Percentiles rank a stretch among this genome's conserved stretches.
These are phyloP conservation scores for Litsea cubeba DNA, from an alignment of 164 flowering plant species.

Conservation along the genomic window DNA sequence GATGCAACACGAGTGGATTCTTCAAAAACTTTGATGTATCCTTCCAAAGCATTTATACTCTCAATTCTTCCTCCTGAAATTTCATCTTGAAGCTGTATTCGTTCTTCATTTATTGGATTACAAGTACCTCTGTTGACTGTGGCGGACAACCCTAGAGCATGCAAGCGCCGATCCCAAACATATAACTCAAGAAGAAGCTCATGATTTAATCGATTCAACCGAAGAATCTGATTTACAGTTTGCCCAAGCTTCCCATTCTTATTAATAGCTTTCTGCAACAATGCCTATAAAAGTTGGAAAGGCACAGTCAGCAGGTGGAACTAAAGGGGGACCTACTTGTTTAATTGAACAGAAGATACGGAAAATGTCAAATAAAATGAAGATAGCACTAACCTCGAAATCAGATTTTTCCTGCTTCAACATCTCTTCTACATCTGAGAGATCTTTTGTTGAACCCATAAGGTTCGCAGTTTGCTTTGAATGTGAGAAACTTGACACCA, in stretches of 20 bases:
- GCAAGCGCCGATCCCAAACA: conserved; percentile 79
- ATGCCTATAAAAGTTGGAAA: conserved; percentile 28
- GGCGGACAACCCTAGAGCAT: conserved; percentile 33
- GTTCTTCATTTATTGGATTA: conserved; percentile 18
- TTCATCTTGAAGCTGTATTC: conserved; percentile 12
- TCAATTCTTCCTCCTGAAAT: conserved; percentile 12
- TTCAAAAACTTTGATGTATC: conserved; percentile 5
- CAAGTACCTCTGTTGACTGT: conserved; percentile 9
- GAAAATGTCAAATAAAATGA: not conserved
- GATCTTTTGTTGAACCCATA: conserved; percentile 30
- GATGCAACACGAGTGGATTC: conserved; percentile 5
- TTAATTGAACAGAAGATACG: not conserved
- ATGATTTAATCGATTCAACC: conserved; percentile 54
- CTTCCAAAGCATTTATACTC: not conserved
- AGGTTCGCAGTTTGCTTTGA: conserved; percentile 20
- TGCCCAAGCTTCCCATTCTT: conserved; percentile 32
- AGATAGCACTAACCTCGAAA: conserved; percentile 62
- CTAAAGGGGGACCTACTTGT: not conserved
- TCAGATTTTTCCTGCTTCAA: conserved; percentile 54
- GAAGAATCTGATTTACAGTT: conserved; percentile 41
- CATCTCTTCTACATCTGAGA: conserved; percentile 60
- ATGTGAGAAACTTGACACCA: conserved; percentile 29
- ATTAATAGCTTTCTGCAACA: conserved; percentile 29
- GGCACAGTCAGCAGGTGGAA: not conserved
- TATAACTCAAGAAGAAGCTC: conserved; percentile 69